Evolutionary conservation across 148 eudicot genomes (phyloP), one percentile per base, ranked within the genome.

Genomic region (Diospyros lotus): DNA sequence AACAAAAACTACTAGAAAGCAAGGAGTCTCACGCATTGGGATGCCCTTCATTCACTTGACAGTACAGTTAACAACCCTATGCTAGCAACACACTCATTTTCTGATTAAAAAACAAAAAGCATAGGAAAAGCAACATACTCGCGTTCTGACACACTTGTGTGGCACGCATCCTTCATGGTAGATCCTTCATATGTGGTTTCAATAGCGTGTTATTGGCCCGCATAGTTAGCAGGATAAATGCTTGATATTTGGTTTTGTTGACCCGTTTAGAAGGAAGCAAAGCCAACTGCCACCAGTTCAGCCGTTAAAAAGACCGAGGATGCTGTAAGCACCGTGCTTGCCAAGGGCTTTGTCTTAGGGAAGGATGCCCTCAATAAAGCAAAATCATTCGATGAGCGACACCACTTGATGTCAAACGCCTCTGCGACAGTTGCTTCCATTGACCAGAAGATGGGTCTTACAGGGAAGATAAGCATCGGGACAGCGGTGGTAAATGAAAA

Each of bases 301-400:
- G 87, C 82, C 9, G 65, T 80, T 40, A 18, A 71, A n/a, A 88
- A 82, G 70, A 86, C 89, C 0, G 92, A 86, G 80, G 89, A 86
- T 64, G 85, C 82, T 2, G 89, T 88, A 12, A 86, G 89, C 85
- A 77, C 80, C 58, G 81, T 88, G 83, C 86, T 88, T 4, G 89
- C 92, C 2, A 84, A 73, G 76, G 92, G 92, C 5, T 84, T 78
- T 39, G 58, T 84, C 74, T 76, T 88, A 64, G 86, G 89, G 10
- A 86, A 88, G 64, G 92, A 86, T 60, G 83, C 84, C 9, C 48
- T 88, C 12, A 77, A 80, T 77, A 79, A 75, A 63, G 89, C 92
- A 39, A 88, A 84, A 64, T 63, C 86, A 1, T 79, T 88, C 1
- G 89, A 88, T 11, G 85, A 84, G 52, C 77, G 63, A 68, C 88